Base-by-base conservation (phyloP, 768 basidiomycete species). In the Paxillus involutus region DNA sequence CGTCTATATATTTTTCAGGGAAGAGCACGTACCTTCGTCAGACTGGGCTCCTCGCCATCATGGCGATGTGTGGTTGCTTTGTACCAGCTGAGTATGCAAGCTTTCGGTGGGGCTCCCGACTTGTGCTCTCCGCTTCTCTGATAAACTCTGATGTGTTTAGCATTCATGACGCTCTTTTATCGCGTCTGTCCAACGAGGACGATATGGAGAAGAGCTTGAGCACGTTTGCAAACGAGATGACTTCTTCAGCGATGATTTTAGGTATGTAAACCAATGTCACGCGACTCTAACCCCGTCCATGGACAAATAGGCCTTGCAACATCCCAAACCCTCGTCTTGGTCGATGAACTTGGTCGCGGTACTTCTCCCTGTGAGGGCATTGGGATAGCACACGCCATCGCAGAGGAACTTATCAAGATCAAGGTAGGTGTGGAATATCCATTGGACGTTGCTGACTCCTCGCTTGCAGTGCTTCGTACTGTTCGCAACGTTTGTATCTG, bases 211-310 rank as follows among this genome's bases (percentile, higher is more conserved):
- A 85, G 64, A 89, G 81, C 42, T 69, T 98, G 24, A 97, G 94
- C 59, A 98, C 97, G 0, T 99, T 99, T 71, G 93, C 94, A 1
- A 87, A 83, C 58, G 96, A 99, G 72, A 98, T 99, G 92, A 84
- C 88, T 1, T 85, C 90, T 3, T 86, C 86, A 24, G 89, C 93
- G 1, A 94, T 94, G 90, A 94, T 98, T 50, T 73, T 96, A 44
- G 89, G 93, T 85, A 55, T 49, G 68, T 42, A 7, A 36, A 17
- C 4, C 16, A 4, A 24, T 40, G 41, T 30, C 17, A 8, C 14
- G 12, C 32, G 41, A 26, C 21, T 45, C 29, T 40, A 10, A 41
- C 30, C 45, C 51, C 10, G 57, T 49, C 37, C 29, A 36, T 16
- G 35, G 21, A 30, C 44, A 42, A 47, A 39, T 53, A 87, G 90